Evolutionary conservation across 768 basidiomycete species (phyloP), one percentile per base, ranked within the genome.

Genomic region (Suillus tomentosus): DNA sequence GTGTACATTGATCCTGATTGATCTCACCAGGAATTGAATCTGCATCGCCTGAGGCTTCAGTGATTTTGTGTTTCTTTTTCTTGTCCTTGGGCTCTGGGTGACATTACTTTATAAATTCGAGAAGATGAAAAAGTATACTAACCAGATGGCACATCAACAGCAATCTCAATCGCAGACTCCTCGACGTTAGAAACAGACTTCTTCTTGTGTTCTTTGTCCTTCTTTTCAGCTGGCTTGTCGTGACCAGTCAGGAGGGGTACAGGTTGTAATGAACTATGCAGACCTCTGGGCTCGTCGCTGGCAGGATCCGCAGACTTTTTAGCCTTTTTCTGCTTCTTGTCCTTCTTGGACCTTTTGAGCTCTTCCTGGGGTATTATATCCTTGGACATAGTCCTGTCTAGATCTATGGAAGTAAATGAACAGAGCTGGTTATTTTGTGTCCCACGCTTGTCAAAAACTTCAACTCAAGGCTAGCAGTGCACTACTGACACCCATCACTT

Each of bases 171-270:
- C 10, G 17, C 39, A 58, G 57, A 27, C 17, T 27, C 40, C 39
- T 58, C 39, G 27, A 40, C 10, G 6, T 27, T 27, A 42, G 40
- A 42, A 58, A 10, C 5, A 40, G 24, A 64, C 31, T 63, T 66
- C 31, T 67, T 61, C 66, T 79, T 80, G 71, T 80, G 80, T 57
- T 79, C 77, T 58, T 77, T 77, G 61, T 72, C 75, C 69, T 76
- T 79, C 66, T 74, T 76, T 56, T 66, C 69, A 45, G 45, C 64
- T 65, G 60, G 63, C 48, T 66, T 65, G 50, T 55, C 63, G 48
- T 61, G 40, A 39, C 43, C 24, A 47, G 67, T 72, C 50, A 70
- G 57, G 39, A 61, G 24, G 53, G 27, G 24, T 36, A 27, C 24
- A 40, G 37, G 40, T 36, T 47, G 31, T 24, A 40, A 17, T 17